Conservation (phyloP, 2,329 filamentous ascomycete species). For the Ophiostoma triangulosporum region DNA sequence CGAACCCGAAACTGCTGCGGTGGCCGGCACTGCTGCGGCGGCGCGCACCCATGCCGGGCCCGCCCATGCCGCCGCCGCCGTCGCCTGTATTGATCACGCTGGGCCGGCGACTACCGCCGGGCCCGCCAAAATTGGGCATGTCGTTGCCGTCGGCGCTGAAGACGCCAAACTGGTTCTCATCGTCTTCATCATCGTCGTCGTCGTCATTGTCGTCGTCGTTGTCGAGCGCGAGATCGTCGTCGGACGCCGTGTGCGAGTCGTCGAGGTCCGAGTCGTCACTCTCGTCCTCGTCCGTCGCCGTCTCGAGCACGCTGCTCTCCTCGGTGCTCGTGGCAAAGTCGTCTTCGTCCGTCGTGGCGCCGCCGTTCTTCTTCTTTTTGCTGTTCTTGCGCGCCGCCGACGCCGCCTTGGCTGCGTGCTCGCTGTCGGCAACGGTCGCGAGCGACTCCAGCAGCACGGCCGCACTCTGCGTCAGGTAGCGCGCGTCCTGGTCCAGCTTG, state of each 20-base stretch:
- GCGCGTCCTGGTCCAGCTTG: conserved; percentile 13
- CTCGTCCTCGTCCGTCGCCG: conserved; percentile 4
- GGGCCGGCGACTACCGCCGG: neutral
- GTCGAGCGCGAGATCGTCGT: neutral
- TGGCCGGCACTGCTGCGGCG: conserved; percentile 8
- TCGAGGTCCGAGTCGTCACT: neutral
- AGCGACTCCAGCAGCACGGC: conserved; percentile 12
- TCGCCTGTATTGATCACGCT: neutral
- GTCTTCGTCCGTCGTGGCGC: no score
- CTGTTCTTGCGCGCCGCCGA: conserved; percentile 2
- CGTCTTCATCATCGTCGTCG: neutral
- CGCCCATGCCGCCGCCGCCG: neutral
- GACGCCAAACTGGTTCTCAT: conserved; percentile 3
- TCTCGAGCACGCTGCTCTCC: conserved; percentile 8
- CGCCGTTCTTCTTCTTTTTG: conserved; percentile 1
- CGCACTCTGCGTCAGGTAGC: conserved; percentile 12
- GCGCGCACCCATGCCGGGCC: neutral
- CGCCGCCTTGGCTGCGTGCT: conserved; percentile 3
- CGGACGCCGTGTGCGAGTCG: neutral
- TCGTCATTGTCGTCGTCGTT: neutral
- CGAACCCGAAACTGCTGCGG: neutral
- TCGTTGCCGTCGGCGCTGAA: neutral
- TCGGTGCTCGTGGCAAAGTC: conserved; percentile 6
- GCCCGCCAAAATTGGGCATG: neutral
- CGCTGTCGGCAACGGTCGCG: conserved; percentile 9